Conservation (phyloP, 2,329 filamentous ascomycete genomes). For the Sclerotinia glacialis region DNA sequence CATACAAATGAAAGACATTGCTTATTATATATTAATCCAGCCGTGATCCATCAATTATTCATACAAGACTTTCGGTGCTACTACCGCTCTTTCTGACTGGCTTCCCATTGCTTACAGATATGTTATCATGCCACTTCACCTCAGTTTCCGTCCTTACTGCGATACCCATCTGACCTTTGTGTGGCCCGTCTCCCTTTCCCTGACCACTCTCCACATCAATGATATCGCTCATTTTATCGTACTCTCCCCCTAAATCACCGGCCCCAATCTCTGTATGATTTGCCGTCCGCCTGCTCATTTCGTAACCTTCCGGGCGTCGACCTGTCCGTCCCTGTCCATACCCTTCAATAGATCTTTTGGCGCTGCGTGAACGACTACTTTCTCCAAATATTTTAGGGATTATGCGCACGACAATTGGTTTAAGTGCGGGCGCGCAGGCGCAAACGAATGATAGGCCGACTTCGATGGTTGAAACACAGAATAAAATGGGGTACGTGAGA, state of each 20-base stretch:
- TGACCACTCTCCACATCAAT: neutral
- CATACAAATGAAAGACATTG: neutral
- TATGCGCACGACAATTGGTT: slow-evolving; percentile 19
- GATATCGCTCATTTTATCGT: slow-evolving; percentile 9
- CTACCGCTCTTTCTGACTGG: neutral
- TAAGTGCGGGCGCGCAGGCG: slow-evolving; percentile 22
- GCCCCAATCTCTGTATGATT: slow-evolving; percentile 9
- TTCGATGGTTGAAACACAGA: slow-evolving; percentile 22
- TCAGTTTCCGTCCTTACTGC: slow-evolving; percentile 3
- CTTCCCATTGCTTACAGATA: neutral
- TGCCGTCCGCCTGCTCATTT: neutral
- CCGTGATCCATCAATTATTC: neutral
- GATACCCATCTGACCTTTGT: neutral
- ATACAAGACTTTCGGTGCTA: slow-evolving; percentile 14
- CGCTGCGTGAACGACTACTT: slow-evolving; percentile 1
- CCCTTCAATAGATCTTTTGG: neutral
- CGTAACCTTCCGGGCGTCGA: slow-evolving; percentile 1
- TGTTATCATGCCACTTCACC: neutral
- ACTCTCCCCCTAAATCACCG: neutral
- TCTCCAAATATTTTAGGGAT: slow-evolving; percentile 17
- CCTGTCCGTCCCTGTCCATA: slow-evolving; percentile 3
- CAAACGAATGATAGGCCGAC: slow-evolving; percentile 22
- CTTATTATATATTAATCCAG: neutral
- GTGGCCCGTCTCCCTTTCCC: neutral
- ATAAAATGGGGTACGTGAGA: slow-evolving; percentile 16